Conservation (phyloP, 1,284 basidiomycete genomes). For the Ceratobasidium sp. region DNA sequence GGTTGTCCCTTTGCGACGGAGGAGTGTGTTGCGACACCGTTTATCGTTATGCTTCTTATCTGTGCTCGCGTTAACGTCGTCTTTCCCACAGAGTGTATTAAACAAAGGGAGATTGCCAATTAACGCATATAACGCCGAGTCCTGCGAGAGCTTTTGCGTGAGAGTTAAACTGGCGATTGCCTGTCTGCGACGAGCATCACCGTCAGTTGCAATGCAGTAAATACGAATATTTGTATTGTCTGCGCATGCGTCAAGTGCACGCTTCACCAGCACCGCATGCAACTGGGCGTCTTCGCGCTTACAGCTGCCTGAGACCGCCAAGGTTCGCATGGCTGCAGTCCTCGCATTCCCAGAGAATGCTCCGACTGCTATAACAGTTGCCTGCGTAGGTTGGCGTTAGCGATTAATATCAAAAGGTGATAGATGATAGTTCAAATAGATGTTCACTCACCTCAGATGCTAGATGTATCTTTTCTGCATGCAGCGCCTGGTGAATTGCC, state of each 20-base stretch:
- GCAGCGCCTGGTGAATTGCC: slow-evolving; percentile 51
- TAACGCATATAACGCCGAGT: slow-evolving; percentile 49
- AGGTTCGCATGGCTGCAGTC: slow-evolving; percentile 53
- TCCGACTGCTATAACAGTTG: slow-evolving; percentile 50
- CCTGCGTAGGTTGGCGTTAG: too few relatives aligned
- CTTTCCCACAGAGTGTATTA: slow-evolving; percentile 56
- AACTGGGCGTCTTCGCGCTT: slow-evolving; percentile 53
- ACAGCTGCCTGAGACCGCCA: slow-evolving; percentile 56
- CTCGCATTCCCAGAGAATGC: slow-evolving; percentile 43
- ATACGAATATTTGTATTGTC: slow-evolving; percentile 22
- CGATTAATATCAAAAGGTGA: too few relatives aligned
- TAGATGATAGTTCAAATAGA: too few relatives aligned
- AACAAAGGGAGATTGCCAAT: slow-evolving; percentile 54
- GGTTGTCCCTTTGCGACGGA: slow-evolving; percentile 53
- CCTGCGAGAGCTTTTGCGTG: slow-evolving; percentile 27
- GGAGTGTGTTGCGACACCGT: slow-evolving; percentile 54
- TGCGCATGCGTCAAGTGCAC: slow-evolving; percentile 47
- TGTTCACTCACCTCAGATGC: slow-evolving; percentile 53
- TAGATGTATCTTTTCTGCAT: slow-evolving; percentile 53
- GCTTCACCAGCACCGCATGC: slow-evolving; percentile 53
- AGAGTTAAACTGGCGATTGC: slow-evolving; percentile 33
- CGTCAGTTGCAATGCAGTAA: slow-evolving; percentile 56
- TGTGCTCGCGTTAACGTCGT: slow-evolving; percentile 58
- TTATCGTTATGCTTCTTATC: slow-evolving; percentile 59
- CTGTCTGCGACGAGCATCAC: slow-evolving; percentile 53